Percentiles rank a stretch among this genome's conserved stretches.
Evolutionary conservation across 2,329 filamentous ascomycete species (phyloP).

Genomic region (Cadophora sp.): DNA sequence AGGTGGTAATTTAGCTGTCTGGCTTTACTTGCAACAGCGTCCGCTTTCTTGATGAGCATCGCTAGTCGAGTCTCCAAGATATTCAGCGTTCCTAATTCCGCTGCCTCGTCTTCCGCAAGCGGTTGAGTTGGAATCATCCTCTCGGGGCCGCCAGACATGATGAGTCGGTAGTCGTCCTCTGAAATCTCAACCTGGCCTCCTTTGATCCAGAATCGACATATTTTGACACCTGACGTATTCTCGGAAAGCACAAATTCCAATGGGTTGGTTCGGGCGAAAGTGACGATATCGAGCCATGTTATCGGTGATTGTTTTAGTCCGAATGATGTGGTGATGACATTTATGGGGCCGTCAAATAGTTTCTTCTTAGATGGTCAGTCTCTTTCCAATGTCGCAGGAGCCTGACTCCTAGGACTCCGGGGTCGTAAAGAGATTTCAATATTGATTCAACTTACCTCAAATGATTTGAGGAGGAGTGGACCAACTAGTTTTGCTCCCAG

Average conservation of each 20-base stretch:
- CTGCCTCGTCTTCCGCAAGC: conserved; percentile 84
- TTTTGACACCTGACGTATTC: conserved; percentile 69
- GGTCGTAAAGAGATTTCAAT: not conserved
- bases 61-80: conserved; percentile 81
- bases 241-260: conserved; percentile 78
- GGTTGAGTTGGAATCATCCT: conserved; percentile 82
- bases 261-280: conserved; percentile 82
- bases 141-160: conserved; percentile 82
- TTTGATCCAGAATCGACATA: conserved; percentile 84
- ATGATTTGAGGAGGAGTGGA: conserved; percentile 82
- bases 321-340: conserved; percentile 49
- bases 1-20: conserved; percentile 83
- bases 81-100: conserved; percentile 82
- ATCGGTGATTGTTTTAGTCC: conserved; percentile 68
- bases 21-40: conserved; percentile 74
- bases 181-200: conserved; percentile 83
- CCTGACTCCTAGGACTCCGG: not conserved
- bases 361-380: conserved; percentile 47
- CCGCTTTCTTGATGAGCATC: conserved; percentile 80
- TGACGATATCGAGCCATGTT: conserved; percentile 85
- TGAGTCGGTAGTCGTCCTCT: conserved; percentile 86
- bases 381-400: not conserved
- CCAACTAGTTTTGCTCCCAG: conserved; percentile 84
- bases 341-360: conserved; percentile 82
- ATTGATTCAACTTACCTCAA: conserved; percentile 57